Evolutionary conservation across 352 stramenopile species (phyloP), one percentile per base, ranked within the genome.

Genomic region (Phytophthora europaea): DNA sequence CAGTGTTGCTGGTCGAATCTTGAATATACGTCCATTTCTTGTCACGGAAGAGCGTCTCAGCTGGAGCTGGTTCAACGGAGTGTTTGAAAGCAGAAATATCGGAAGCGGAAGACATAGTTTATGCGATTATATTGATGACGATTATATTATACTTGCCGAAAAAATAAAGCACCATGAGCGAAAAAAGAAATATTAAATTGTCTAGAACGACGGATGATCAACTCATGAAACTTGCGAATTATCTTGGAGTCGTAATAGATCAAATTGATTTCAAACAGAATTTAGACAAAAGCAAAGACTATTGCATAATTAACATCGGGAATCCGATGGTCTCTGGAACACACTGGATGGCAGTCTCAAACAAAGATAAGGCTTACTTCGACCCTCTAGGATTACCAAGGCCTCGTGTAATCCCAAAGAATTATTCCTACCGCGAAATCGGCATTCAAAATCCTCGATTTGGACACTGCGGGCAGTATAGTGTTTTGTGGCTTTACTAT

Each of bases 31-130:
- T 47, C 38, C 38, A 47, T 52, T 66, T 66, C 31, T 57, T 66
- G 38, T 66, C 59, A 0, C 10, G 23, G n/a, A 51, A 58, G 33
- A 66, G 47, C 28, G 28, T 57, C 18, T 58, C 59, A 58, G 59
- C 45, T 50, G 59, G 59, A 58, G 47, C 47, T 38, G 59, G 47
- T 48, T 50, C 59, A 16, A 66, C 18, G 31, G 31, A 66, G 18
- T 66, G 59, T 23, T 66, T 28, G n/a, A 66, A 66, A 20, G 59
- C 59, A 7, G 45, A 65, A 50, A 50, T 50, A 66, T 66, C 45
- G 4, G 26, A 48, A 26, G 59, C 59, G n/a, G 47, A 58, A 57
- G 16, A 20, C 38, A 47, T 47, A 47, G 38, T 47, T 20, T 47
- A 47, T 47, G 38, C 38, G 10, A 20, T 47, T 47, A 47, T 47